Evolutionary conservation across 768 basidiomycete species (phyloP).

Genomic region (Trametes cinnabarina): DNA sequence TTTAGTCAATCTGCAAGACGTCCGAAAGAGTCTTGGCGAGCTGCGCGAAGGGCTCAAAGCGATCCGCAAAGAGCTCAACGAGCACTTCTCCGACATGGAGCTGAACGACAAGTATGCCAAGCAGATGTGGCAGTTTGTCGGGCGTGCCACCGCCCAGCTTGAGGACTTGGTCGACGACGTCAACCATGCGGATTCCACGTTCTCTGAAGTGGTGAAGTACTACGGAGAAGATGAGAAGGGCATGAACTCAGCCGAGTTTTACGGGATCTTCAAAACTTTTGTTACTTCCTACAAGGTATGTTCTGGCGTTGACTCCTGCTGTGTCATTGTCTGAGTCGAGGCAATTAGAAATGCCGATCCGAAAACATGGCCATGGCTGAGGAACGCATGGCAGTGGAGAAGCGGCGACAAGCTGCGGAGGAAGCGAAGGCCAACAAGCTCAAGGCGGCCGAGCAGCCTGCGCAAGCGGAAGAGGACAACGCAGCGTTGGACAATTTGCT

Average conservation of each 20-base stretch:
- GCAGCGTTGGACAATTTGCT: constrained; percentile 66
- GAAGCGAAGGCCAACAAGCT: constrained; percentile 57
- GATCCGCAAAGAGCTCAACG: constrained; percentile 76
- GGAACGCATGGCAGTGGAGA: constrained; percentile 64
- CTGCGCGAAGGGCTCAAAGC: constrained; percentile 73
- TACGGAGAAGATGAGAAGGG: constrained; percentile 93
- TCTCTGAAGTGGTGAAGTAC: constrained; percentile 82
- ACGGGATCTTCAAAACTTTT: constrained; percentile 96
- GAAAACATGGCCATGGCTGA: constrained; percentile 78
- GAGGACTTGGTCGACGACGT: constrained; percentile 87
- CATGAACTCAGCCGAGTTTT: constrained; percentile 88
- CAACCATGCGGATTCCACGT: constrained; percentile 78
- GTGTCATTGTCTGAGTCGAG: background rate
- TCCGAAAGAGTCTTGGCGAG: constrained; percentile 71
- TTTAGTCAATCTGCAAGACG: constrained; percentile 81
- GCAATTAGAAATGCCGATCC: constrained; percentile 84
- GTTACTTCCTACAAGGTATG: constrained; percentile 86
- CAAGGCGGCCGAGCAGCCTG: constrained; percentile 42
- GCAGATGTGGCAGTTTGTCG: constrained; percentile 90
- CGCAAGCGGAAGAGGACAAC: constrained; percentile 51
- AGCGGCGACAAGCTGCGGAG: constrained; percentile 65
- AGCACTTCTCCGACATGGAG: constrained; percentile 74
- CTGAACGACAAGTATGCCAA: constrained; percentile 76
- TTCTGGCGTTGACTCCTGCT: background rate
- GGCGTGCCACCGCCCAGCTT: constrained; percentile 69